These are phyloP conservation scores for Martensiomyces pterosporus DNA, from an alignment of 192 early-diverging fungal species.

Conservation along the genomic window DNA sequence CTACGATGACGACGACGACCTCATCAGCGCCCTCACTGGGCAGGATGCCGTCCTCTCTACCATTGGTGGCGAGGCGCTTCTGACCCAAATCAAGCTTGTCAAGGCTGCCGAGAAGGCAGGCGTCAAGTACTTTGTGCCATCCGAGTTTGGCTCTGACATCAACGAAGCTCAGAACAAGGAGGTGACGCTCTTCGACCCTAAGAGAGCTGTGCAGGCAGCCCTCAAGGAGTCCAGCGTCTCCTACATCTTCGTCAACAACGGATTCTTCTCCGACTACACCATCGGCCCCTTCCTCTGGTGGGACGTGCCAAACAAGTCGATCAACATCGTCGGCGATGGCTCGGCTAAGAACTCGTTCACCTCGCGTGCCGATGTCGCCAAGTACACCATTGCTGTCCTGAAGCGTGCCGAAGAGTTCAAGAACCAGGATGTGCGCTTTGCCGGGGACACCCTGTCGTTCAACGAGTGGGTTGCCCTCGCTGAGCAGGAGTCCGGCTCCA, in stretches of 20 bases:
- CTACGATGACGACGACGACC: neutral
- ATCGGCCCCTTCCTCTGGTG: slow-evolving; percentile 1
- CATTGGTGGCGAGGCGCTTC: neutral
- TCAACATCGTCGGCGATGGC: neutral
- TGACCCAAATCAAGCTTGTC: neutral
- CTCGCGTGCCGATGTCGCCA: slow-evolving; percentile 1
- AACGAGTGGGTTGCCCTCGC: neutral
- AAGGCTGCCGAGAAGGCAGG: neutral
- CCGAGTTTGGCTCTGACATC: slow-evolving; percentile 6
- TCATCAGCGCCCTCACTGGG: neutral
- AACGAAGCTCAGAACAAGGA: neutral
- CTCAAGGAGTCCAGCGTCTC: neutral
- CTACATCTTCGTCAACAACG: slow-evolving; percentile 1
- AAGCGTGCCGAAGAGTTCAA: slow-evolving; percentile 1
- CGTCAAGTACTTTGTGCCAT: slow-evolving; percentile 3
- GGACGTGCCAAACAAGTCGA: neutral
- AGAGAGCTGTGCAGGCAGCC: neutral
- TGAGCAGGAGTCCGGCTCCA: neutral
- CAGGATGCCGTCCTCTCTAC: neutral
- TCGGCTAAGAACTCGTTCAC: neutral
- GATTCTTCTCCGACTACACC: neutral
- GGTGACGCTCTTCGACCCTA: neutral
- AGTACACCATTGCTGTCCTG: slow-evolving; percentile 3
- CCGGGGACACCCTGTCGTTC: neutral
- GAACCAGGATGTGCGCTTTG: neutral